Evolutionary conservation across 2,329 filamentous ascomycete genomes (phyloP).

Genomic region (Botrytis hyacinthi): DNA sequence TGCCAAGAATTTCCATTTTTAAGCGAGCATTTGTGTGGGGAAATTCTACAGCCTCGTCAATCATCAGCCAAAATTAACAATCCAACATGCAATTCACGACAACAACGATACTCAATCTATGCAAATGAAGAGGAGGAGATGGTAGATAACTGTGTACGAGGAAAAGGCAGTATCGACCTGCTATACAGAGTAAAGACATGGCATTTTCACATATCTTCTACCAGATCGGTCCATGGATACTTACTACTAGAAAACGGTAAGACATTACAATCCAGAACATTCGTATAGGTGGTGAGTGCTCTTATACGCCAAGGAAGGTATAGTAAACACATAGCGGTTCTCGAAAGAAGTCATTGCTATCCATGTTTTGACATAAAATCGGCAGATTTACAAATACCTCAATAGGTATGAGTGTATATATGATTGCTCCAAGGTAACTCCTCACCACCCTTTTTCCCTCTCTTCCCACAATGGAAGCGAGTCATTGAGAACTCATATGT

Average conservation of each 20-base stretch:
- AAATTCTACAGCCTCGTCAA: conserved; percentile 13
- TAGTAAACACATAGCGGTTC: background rate
- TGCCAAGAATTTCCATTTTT: conserved; percentile 32
- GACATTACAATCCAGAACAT: background rate
- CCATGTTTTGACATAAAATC: background rate
- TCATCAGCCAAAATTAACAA: background rate
- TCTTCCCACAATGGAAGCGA: background rate
- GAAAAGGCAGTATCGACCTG: background rate
- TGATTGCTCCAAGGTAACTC: background rate
- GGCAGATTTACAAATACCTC: background rate
- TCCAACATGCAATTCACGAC: background rate
- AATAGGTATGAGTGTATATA: background rate
- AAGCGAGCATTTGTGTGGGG: conserved; percentile 28
- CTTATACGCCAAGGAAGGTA: background rate
- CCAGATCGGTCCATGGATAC: background rate
- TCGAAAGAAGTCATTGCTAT: background rate
- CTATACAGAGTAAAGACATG: background rate
- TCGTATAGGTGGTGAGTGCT: background rate
- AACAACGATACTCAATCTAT: background rate
- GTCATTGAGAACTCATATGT: background rate
- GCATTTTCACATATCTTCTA: background rate
- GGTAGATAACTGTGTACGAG: background rate
- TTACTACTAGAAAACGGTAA: background rate
- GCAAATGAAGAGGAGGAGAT: background rate
- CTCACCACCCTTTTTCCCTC: background rate